Evolutionary conservation across 2,329 filamentous ascomycete genomes (phyloP).

Genomic region (Tolypocladium inflatum): DNA sequence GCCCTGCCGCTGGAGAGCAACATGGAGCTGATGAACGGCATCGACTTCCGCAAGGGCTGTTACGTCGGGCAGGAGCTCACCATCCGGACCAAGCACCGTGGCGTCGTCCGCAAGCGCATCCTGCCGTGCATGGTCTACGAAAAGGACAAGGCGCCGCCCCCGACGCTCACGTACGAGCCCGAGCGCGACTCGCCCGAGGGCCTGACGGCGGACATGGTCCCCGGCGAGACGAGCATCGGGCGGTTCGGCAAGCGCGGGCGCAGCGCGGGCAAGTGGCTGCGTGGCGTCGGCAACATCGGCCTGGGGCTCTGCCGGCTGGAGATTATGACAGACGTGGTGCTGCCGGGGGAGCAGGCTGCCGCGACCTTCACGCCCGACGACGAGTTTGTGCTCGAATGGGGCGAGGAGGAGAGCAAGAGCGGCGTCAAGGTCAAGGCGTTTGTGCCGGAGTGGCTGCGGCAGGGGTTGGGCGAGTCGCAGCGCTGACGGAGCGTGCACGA

Average conservation of each 20-base stretch:
- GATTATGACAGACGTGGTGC: slow-evolving; percentile 73
- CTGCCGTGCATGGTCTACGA: slow-evolving; percentile 70
- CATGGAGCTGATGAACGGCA: slow-evolving; percentile 73
- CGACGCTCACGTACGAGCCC: slow-evolving; percentile 37
- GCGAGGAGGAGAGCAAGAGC: slow-evolving; percentile 27
- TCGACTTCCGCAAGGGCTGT: slow-evolving; percentile 93
- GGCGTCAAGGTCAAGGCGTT: slow-evolving; percentile 62
- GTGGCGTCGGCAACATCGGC: slow-evolving; percentile 74
- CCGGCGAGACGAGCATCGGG: slow-evolving; percentile 38
- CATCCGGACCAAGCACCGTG: slow-evolving; percentile 88
- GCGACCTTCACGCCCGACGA: slow-evolving; percentile 52
- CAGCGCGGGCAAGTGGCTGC: slow-evolving; percentile 72
- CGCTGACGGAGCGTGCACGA: slow-evolving; percentile 5
- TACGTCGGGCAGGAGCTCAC: slow-evolving; percentile 96
- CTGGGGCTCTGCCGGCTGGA: slow-evolving; percentile 80
- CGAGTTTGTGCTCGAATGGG: slow-evolving; percentile 51
- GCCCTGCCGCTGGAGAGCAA: slow-evolving; percentile 84
- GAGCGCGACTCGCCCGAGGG: slow-evolving; percentile 14
- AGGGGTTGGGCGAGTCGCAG: slow-evolving; percentile 23
- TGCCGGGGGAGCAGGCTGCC: slow-evolving; percentile 59
- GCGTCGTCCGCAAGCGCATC: slow-evolving; percentile 84
- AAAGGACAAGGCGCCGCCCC: slow-evolving; percentile 25
- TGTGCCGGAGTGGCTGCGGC: slow-evolving; percentile 66
- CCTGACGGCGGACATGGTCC: slow-evolving; percentile 25
- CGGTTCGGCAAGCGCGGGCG: slow-evolving; percentile 50